phyloP scores from a whole-genome alignment of 2,329 filamentous ascomycete species.

The Phaeosphaeriaceae sp. region DNA sequence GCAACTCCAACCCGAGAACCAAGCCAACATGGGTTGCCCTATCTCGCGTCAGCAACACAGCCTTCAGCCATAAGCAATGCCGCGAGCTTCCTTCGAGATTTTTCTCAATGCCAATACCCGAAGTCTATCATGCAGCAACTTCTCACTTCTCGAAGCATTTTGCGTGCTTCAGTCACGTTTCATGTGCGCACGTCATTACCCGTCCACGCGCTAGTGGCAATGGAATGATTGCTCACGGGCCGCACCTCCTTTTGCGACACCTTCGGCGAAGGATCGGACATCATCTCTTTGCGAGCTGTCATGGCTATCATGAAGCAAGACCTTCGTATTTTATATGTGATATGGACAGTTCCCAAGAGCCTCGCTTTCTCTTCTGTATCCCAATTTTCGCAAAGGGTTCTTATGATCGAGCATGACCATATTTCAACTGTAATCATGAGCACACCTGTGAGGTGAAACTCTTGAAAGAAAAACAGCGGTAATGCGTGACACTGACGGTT shows the following conservation, averaged over 20 bases:
- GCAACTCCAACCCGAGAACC: background rate
- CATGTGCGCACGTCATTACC: slow-evolving; percentile 1
- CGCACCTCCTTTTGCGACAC: slow-evolving; percentile 1
- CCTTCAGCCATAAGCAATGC: background rate
- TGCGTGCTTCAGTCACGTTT: slow-evolving; percentile 1
- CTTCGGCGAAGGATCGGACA: background rate
- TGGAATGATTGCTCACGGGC: slow-evolving; percentile 2
- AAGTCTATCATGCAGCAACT: background rate
- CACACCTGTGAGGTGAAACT: no score
- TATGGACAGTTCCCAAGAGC: no score
- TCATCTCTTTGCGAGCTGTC: background rate
- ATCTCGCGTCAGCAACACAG: background rate
- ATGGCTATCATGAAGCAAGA: background rate
- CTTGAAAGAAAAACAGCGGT: no score
- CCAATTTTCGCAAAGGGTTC: no score
- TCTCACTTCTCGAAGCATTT: background rate
- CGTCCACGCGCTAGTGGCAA: background rate
- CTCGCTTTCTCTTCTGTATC: no score
- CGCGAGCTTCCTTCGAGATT: background rate
- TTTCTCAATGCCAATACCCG: background rate
- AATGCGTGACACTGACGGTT: no score
- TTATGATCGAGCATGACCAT: no score
- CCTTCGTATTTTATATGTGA: no score
- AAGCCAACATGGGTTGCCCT: background rate
- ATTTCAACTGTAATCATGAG: no score